A percentile compares a stretch with the other conserved stretches of the same genome.
Evolutionary conservation across 73 alveolate species (phyloP).

Genomic region (Loxodes magnus): DNA sequence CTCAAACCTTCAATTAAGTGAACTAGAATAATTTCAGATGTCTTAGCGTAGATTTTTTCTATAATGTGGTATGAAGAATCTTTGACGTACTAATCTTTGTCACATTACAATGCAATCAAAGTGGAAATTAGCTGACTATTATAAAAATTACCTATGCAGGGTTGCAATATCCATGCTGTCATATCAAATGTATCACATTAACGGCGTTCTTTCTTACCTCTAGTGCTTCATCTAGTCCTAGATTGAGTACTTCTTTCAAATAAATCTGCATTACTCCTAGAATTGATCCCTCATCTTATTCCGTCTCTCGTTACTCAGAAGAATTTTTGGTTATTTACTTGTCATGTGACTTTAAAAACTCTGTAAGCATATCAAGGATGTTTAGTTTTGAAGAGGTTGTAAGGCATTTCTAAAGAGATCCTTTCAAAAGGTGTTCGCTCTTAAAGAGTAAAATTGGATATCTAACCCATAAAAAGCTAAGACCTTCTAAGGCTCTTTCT

Average conservation of each 20-base stretch:
- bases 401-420: background rate
- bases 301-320: too few species aligned
- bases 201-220: conserved; percentile 14
- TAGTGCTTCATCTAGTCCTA: background rate
- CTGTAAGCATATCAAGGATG: background rate
- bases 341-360: conserved; percentile 4
- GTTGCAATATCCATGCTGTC: conserved; percentile 1
- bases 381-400: background rate
- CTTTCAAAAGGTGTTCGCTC: background rate
- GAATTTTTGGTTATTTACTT: background rate
- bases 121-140: background rate
- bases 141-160: too few species aligned
- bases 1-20: background rate
- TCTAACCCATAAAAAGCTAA: conserved; percentile 13
- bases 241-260: background rate
- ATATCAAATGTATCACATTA: conserved; percentile 3
- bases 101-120: conserved; percentile 3
- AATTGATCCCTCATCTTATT: background rate
- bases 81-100: background rate
- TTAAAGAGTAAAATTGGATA: background rate
- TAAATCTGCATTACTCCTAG: background rate
- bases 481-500: conserved; percentile 7
- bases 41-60: background rate
- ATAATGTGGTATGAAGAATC: conserved; percentile 1
- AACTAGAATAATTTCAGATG: background rate